Percentiles rank a stretch among this genome's conserved stretches.
phyloP scores from a whole-genome alignment of 2,329 filamentous ascomycete species.

The Corinectria fuckeliana region DNA sequence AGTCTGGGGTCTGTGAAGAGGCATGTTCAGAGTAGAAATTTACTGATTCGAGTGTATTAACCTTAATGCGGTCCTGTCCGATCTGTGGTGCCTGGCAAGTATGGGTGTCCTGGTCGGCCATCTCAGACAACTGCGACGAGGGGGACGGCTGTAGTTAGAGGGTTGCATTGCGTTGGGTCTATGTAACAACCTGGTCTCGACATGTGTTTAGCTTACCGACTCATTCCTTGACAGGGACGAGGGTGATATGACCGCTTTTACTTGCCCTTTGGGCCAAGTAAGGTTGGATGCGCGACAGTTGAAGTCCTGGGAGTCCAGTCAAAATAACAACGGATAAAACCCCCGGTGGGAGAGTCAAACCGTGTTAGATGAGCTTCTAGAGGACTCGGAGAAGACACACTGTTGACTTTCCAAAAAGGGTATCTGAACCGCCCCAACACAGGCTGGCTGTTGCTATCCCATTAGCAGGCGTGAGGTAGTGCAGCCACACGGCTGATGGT shows the following conservation, averaged over 20 bases:
- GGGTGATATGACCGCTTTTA: not conserved
- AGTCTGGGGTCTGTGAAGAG: not conserved
- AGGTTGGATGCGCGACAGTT: not conserved
- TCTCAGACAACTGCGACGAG: not conserved
- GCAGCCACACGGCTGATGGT: not conserved
- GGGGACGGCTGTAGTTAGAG: not conserved
- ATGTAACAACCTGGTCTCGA: not conserved
- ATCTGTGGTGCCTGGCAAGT: not conserved
- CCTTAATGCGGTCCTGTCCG: not conserved
- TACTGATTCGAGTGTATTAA: not conserved
- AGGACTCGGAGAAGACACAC: not conserved
- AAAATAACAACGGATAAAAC: no score
- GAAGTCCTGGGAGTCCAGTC: not conserved
- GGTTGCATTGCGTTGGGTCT: not conserved
- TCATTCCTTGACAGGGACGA: not conserved
- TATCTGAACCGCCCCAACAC: not conserved
- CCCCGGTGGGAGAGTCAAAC: no score
- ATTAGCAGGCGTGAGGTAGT: not conserved
- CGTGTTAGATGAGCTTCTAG: not conserved
- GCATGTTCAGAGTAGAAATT: not conserved
- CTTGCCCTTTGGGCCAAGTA: not conserved
- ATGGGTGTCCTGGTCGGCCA: not conserved
- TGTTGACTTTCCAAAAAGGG: not conserved
- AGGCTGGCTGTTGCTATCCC: not conserved
- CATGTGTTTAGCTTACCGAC: not conserved